Percentiles rank a stretch among this genome's conserved stretches.
These are phyloP conservation scores for Kingdonia uniflora DNA, from an alignment of 164 flowering plant species.

Conservation along the genomic window DNA sequence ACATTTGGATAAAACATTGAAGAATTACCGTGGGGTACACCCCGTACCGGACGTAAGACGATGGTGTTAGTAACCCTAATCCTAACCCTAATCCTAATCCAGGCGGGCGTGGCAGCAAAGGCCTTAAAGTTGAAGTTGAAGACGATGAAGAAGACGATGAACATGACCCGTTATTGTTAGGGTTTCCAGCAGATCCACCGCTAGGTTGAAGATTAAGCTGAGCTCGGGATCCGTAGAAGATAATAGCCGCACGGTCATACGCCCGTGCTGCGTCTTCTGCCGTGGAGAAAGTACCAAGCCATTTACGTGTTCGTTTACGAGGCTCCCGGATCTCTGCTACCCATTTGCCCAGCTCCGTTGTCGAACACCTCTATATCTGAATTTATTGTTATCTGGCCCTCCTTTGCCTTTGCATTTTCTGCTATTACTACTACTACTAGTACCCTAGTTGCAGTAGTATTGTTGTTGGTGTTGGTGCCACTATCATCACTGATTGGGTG, in stretches of 20 bases:
- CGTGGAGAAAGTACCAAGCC: conserved; percentile 93
- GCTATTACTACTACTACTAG: conserved; percentile 13
- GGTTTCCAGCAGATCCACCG: conserved; percentile 31
- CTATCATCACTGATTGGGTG: too few relatives aligned
- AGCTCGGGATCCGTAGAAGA: conserved; percentile 77
- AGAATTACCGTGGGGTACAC: conserved; percentile 8
- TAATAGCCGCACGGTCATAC: conserved; percentile 82
- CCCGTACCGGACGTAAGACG: conserved; percentile 7
- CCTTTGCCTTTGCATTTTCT: conserved; percentile 65
- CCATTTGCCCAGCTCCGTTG: conserved; percentile 97
- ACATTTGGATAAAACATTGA: conserved; percentile 14
- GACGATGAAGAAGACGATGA: too few relatives aligned
- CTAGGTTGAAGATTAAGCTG: conserved; percentile 86
- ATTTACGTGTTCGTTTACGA: conserved; percentile 60
- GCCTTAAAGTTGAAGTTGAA: conserved; percentile 43
- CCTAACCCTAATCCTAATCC: too few relatives aligned
- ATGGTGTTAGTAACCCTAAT: too few relatives aligned
- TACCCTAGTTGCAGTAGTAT: conserved; percentile 1
- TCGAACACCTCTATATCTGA: conserved; percentile 76
- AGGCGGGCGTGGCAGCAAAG: conserved; percentile 63
- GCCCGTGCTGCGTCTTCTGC: conserved; percentile 97
- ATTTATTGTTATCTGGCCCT: conserved; percentile 84
- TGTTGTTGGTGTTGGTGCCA: conserved; percentile 7
- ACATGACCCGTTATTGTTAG: conserved; percentile 15
- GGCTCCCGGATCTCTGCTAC: conserved; percentile 98